Evolutionary conservation across 179 eudicot species (phyloP), one percentile per base, ranked within the genome.

Genomic region (Silene vulgaris): DNA sequence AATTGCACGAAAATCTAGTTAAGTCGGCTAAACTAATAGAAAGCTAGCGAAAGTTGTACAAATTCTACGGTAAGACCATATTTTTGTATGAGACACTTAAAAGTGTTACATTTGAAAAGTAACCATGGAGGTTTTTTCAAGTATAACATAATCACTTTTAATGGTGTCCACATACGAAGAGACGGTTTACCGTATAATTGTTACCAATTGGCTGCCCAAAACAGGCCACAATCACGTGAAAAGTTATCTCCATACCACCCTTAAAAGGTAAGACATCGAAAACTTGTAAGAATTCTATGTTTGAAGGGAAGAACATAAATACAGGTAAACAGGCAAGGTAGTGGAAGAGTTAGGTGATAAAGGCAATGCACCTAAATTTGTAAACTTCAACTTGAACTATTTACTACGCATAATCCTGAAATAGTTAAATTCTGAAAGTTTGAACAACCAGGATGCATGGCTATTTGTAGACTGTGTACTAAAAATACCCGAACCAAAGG

Each of bases 211-310:
- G 19, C 3, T 56, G 19, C 60, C 60, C 6, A 16, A 56, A 56
- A 56, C 60, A 56, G 60, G 60, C 19, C 20, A 56, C 20, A 16
- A 14, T 56, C 60, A 56, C 60, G 19, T 56, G 19, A 56, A 56
- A 56, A 56, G 60, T n/a, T 16, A n/a, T 56, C 19, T 56, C 59
- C 1, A 56, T 56, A 8, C 17, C 60, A n/a, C 17, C 60, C 60
- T 56, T 56, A 56, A n/a, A 56, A 56, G 60, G 0, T 4, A 56
- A 16, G 60, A 56, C 60, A 56, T 56, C 60, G 3, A 56, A 54
- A 56, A 56, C 60, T 56, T 56, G 60, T 56, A 56, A 56, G 60
- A 56, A 56, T 56, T 56, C 60, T 56, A 56, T 56, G 60, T 56
- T 56, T 56, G 19, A 56, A 56, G 60, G 60, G 60, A 56, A 56